Percentiles rank a stretch among this genome's conserved stretches.
Evolutionary conservation across 805 yeast species (phyloP).

Genomic region (Metschnikowia rubicola): DNA sequence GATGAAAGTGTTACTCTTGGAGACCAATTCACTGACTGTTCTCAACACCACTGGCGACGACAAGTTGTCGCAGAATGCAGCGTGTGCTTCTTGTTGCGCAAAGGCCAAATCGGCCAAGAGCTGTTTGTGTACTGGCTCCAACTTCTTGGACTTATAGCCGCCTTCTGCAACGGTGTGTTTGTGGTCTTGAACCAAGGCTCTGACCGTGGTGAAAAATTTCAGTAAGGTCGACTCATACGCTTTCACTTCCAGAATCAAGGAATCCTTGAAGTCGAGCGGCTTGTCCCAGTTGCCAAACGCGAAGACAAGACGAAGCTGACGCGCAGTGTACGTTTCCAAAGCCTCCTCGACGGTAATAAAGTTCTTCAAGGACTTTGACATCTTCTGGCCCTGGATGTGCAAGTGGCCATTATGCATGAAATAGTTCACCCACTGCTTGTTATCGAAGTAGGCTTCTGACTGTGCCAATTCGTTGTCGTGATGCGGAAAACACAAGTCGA

Average conservation of each 20-base stretch:
- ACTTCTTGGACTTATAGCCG: constrained; percentile 53
- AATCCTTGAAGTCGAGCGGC: constrained; percentile 87
- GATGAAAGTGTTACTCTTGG: constrained; percentile 70
- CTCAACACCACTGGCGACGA: constrained; percentile 75
- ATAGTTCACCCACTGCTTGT: constrained; percentile 94
- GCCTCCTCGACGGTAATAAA: constrained; percentile 95
- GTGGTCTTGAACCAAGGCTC: constrained; percentile 73
- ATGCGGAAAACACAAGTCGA: constrained; percentile 97
- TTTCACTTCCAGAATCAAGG: constrained; percentile 71
- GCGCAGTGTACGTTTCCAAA: constrained; percentile 58
- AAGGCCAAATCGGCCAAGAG: constrained; percentile 47
- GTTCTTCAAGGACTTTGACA: constrained; percentile 93
- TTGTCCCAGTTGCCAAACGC: constrained; percentile 91
- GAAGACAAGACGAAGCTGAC: constrained; percentile 89
- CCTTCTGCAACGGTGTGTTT: constrained; percentile 42
- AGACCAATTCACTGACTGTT: constrained; percentile 62
- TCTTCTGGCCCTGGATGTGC: constrained; percentile 97
- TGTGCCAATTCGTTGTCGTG: constrained; percentile 98
- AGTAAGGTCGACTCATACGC: constrained; percentile 69
- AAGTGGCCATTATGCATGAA: constrained; percentile 96
- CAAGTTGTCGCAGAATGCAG: constrained; percentile 84
- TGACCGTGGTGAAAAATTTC: constrained; percentile 82
- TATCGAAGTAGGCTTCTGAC: constrained; percentile 86
- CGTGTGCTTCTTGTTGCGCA: constrained; percentile 61
- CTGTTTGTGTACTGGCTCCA: constrained; percentile 51